Base-by-base conservation (phyloP, 805 yeast genomes). In the Starmera amethionina region DNA sequence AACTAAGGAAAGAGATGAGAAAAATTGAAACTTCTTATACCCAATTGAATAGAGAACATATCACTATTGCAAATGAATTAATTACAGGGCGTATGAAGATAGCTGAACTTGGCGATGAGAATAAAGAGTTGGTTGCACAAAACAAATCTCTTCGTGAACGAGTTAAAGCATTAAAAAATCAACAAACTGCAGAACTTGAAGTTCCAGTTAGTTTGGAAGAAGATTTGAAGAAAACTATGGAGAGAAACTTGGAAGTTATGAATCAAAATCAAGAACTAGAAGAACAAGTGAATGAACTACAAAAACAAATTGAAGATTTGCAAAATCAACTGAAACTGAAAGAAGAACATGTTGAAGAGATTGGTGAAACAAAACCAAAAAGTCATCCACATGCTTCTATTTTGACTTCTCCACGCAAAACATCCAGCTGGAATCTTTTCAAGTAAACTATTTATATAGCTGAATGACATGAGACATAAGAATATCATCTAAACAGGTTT, bases 11-110 rank as follows among this genome's bases (percentile, higher is more conserved):
- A 47, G 86, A 85, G 47, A 79, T 87, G 39, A 72, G 83, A 52
- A 72, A 77, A 43, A 67, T 88, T 32, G 95, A 87, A 58, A 68
- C 77, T 14, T 73, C 80, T 18, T 79, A 79, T 52, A 75, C 81
- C 4, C 64, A 75, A 2, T 64, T 90, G 43, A 87, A 85, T 55
- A 69, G 75, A 44, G 96, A 89, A 53, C 97, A 93, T 59, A 75
- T 88, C 27, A 82, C 76, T 40, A 75, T 88, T 32, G 95, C 95
- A 4, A 90, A 89, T 60, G 86, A 79, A 48, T 76, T 93, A 79
- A 87, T 90, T 30, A 77, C 76, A 46, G 81, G 84, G 32, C 79
- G 93, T 52, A 74, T 89, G 33, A 73, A 68, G 40, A 67, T 83
- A 22, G 96, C 94, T 3, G 80, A 82, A 30, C 58, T 90, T 22